phyloP scores from a whole-genome alignment of 2,329 filamentous ascomycete genomes.

The Penicillium paneum region DNA sequence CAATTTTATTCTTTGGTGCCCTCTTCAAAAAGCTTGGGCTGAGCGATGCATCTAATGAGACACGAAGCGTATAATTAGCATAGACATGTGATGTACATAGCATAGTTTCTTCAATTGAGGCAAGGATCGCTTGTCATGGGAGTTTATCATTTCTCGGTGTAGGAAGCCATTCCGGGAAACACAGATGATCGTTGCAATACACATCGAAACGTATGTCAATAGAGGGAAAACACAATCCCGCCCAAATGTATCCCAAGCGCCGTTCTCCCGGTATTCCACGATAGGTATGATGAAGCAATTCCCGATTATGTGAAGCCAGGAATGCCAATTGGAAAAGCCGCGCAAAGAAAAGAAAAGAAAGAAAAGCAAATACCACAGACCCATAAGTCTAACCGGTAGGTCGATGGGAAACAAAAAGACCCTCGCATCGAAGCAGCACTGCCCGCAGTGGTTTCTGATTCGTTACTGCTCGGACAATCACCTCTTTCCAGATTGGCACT shows the following conservation, averaged over 20 bases:
- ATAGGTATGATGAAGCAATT: not conserved
- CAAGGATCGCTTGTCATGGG: conserved; percentile 1
- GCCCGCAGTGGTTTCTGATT: conserved; percentile 10
- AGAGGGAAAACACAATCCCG: not conserved
- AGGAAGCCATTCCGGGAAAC: not conserved
- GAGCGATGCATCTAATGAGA: conserved; percentile 9
- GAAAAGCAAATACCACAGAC: not conserved
- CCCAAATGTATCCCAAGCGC: not conserved
- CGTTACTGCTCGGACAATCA: not conserved
- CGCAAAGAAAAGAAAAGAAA: not conserved
- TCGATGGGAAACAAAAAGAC: conserved; percentile 2
- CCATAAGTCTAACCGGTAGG: not conserved
- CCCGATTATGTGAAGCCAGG: not conserved
- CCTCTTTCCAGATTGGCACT: not conserved
- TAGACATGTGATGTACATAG: conserved; percentile 2
- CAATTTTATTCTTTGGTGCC: not conserved
- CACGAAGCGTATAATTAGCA: conserved; percentile 5
- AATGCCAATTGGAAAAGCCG: not conserved
- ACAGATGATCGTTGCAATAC: not conserved
- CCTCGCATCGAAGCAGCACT: conserved; percentile 11
- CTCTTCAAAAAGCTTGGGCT: not conserved
- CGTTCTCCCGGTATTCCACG: not conserved
- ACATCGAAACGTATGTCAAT: not conserved
- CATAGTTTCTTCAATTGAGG: conserved; percentile 6
- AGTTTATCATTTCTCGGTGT: not conserved